Conservation (phyloP, 345 rosid species). For the Melaleuca alternifolia region DNA sequence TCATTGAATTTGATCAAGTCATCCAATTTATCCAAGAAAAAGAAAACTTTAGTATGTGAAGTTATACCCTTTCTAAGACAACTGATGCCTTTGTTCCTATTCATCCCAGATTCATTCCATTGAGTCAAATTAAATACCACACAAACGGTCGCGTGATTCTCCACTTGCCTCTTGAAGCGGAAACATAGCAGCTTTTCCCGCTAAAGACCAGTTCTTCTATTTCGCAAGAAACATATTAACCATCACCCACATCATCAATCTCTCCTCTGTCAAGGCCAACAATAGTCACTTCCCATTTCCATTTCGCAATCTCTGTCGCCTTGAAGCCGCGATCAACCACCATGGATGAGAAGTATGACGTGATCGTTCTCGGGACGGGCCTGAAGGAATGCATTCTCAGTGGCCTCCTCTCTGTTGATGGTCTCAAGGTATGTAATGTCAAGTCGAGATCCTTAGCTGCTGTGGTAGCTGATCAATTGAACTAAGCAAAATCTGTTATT, state of each 20-base stretch:
- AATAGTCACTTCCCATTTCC: not conserved
- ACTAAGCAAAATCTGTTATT: not conserved
- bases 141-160: not conserved
- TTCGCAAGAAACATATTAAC: not conserved
- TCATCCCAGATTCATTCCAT: not conserved
- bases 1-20: not conserved
- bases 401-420: conserved; percentile 89
- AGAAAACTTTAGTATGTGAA: not conserved
- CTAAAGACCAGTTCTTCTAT: not conserved
- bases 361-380: conserved; percentile 90
- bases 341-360: conserved; percentile 94
- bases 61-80: not conserved
- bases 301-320: not conserved
- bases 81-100: not conserved
- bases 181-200: not conserved
- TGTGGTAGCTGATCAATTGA: not conserved
- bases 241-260: not conserved
- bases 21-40: not conserved
- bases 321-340: not conserved
- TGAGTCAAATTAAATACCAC: not conserved
- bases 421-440: conserved; percentile 53
- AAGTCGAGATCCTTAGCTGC: not conserved
- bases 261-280: not conserved
- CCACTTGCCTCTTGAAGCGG: not conserved
- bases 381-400: conserved; percentile 96